Base-by-base conservation (phyloP, 2,329 filamentous ascomycete genomes). In the Dactylella cylindrospora region DNA sequence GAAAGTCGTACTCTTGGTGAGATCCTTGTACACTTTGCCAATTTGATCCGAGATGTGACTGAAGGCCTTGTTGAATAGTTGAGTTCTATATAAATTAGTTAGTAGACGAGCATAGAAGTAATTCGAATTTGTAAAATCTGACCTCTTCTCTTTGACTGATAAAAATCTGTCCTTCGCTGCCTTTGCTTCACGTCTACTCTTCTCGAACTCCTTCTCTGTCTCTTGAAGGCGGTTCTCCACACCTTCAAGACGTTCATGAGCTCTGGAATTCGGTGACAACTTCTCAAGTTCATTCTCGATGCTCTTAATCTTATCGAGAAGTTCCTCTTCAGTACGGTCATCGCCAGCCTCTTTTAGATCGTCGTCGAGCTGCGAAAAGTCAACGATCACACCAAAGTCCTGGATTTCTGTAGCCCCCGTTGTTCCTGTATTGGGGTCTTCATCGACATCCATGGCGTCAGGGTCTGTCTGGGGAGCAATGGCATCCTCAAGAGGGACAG, bases 31-130 rank as follows among this genome's bases (percentile, higher is more conserved):
- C 20, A 97, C 93, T 46, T 87, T 83, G 23, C 84, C 85, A 68
- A 98, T 97, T 72, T 96, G 90, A 68, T 95, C 89, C 35, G 89
- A 88, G 70, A 98, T 98, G 73, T 98, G 93, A 15, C 81, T 79
- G 75, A 96, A 97, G 9, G 93, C 93, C 72, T 90, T 91, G 77
- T 90, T 93, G 80, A 98, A 98, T 23, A 95, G 81, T 66, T 95
- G 88, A 66, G 86, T 88, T 17, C 43, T 41, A 44, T 17, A 8
- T 32, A 41, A 5, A 32, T 33, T 13, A 32, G 26, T 40, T 23
- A 44, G 39, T 23, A 15, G 33, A 13, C 1, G 36, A 23, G n/a
- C n/a, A n/a, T 20, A n/a, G 41, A 9, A 31, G n/a, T 10, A 7
- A 2, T 8, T 15, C 17, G 38, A 26, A 12, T 31, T 5, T 9